Evolutionary conservation across 306 rosid genomes (phyloP).

Genomic region (Cucumis cinereus): DNA sequence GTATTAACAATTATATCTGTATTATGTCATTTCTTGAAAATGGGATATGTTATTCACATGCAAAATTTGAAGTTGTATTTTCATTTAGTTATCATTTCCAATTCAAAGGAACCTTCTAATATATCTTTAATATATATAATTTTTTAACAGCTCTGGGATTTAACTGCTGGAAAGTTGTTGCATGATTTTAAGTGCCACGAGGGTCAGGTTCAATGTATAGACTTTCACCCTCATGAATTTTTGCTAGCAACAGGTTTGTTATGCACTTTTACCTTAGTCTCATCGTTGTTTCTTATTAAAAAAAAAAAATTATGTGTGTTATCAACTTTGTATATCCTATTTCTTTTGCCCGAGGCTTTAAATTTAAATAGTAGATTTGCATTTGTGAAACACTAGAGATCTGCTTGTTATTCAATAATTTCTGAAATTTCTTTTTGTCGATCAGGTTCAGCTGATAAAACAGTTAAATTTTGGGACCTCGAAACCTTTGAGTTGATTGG

Average conservation of each 20-base stretch:
- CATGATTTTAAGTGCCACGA: slow-evolving; percentile 93
- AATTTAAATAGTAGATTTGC: not conserved
- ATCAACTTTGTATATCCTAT: not conserved
- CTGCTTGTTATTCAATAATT: not conserved
- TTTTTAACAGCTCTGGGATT: slow-evolving; percentile 82
- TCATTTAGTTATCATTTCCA: not conserved
- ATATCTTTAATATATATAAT: slow-evolving; percentile 6
- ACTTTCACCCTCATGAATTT: slow-evolving; percentile 94
- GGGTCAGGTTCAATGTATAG: slow-evolving; percentile 96
- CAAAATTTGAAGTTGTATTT: not conserved
- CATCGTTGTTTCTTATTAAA: no score
- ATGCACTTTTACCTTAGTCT: slow-evolving; percentile 11
- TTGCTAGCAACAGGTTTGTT: slow-evolving; percentile 89
- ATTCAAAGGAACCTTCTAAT: slow-evolving; percentile 1
- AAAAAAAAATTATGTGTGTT: not conserved
- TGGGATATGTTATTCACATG: not conserved
- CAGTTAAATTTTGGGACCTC: slow-evolving; percentile 99
- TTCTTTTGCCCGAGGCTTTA: not conserved
- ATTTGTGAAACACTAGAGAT: not conserved
- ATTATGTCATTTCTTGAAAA: not conserved
- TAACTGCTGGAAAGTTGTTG: slow-evolving; percentile 91
- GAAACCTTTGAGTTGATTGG: slow-evolving; percentile 99
- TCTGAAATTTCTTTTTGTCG: slow-evolving; percentile 8
- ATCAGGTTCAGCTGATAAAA: slow-evolving; percentile 90
- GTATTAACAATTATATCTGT: not conserved